Conservation (phyloP, 75 land plant genomes). For the Pinus tabuliformis region DNA sequence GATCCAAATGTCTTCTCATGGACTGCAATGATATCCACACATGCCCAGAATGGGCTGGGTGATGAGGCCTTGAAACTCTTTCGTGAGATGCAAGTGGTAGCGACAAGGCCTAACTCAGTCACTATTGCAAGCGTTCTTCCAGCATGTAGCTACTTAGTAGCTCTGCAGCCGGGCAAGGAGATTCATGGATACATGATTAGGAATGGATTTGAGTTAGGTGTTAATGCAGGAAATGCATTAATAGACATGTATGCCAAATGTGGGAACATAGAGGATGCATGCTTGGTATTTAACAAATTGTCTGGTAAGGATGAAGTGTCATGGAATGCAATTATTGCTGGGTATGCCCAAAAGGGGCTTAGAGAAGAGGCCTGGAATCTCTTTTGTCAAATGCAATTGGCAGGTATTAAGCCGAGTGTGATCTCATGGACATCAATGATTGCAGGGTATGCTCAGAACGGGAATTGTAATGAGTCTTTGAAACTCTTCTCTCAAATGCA, state of each 20-base stretch:
- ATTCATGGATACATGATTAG: conserved; percentile 36
- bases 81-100: conserved; percentile 1
- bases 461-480: conserved; percentile 14
- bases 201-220: conserved; percentile 16
- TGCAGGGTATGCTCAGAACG: conserved; percentile 24
- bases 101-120: not conserved
- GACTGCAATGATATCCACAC: conserved; percentile 9
- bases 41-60: not conserved
- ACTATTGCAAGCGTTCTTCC: conserved; percentile 34
- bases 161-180: not conserved
- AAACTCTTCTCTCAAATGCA: conserved; percentile 16
- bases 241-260: conserved; percentile 43
- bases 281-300: conserved; percentile 22
- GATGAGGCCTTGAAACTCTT: not conserved
- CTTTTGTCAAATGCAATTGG: conserved; percentile 40
- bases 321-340: conserved; percentile 70
- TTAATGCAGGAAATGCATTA: not conserved
- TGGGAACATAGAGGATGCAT: conserved; percentile 29
- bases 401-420: conserved; percentile 5
- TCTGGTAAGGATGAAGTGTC: conserved; percentile 41
- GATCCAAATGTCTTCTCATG: conserved; percentile 30
- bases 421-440: conserved; percentile 31
- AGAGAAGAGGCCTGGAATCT: conserved; percentile 37
- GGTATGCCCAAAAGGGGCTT: conserved; percentile 54
- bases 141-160: conserved; percentile 31